Base-by-base conservation (phyloP, 73 alveolate species). In the Paramecium bursaria region DNA sequence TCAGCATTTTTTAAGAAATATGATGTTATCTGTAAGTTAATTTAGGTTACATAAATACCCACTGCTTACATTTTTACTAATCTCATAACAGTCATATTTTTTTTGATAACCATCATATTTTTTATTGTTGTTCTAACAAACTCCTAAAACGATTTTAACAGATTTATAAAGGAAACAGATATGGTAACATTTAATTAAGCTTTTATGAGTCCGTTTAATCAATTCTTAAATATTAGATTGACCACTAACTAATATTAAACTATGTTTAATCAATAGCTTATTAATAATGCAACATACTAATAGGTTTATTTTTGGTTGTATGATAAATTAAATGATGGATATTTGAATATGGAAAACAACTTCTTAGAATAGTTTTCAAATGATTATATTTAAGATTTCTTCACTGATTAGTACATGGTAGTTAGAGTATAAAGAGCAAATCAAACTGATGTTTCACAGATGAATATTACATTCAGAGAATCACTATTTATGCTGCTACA, bases 151-250 rank as follows among this genome's bases (percentile, higher is more conserved):
- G 82, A 67, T 14, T 35, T 67, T 14, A 67, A 67, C 44, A 67
- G 82, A 67, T 67, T 67, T 21, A 31, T 67, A 39, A 21, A 67
- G 44, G 82, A 67, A 67, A 47, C 44, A 0, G 82, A 67, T 67
- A 67, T 67, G 82, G 11, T 67, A 7, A 21, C 44, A 15, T 67
- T 67, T 35, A 17, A 47, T 67, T 67, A 31, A 39, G 44, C 60
- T 19, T 67, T 67, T 42, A 67, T 67, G 82, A 67, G 60, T 15
- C 82, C 82, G 33, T 67, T 67, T 67, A 57, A 67, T 6, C 11
- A 21, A 39, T 67, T 67, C 44, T 15, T 67, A 19, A 26, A 35
- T 1, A 39, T 67, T 25, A 67, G 82, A 35, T 67, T 67, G n/a
- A 39, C 53, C 1, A 33, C 55, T 35, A 47, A 10, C 21, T 35